Conservation (phyloP, 2,329 filamentous ascomycete species). For the Lasiodiplodia citricola region DNA sequence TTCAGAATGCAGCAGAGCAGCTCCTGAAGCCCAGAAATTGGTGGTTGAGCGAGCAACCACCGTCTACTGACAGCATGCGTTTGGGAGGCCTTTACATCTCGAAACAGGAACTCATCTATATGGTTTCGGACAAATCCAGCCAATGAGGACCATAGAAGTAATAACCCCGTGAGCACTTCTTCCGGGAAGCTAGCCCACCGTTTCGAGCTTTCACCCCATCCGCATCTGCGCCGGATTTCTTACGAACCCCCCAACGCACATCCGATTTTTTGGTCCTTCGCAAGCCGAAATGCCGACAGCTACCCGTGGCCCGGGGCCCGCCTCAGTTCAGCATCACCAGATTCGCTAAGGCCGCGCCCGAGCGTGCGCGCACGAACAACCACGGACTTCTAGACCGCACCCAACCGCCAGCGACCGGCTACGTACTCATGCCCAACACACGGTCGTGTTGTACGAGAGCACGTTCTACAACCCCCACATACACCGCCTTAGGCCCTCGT, state of each 20-base stretch:
- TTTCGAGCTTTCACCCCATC: background rate
- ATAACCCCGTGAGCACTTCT: background rate
- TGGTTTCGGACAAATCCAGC: background rate
- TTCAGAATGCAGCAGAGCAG: background rate
- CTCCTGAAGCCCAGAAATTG: background rate
- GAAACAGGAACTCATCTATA: background rate
- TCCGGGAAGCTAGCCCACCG: background rate
- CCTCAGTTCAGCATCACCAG: background rate
- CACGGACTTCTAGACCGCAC: background rate
- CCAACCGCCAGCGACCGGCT: background rate
- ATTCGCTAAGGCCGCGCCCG: background rate
- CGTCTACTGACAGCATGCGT: background rate
- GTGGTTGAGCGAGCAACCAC: background rate
- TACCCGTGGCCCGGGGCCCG: background rate
- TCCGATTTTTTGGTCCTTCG: background rate
- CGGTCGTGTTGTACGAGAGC: background rate
- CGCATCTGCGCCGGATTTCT: background rate
- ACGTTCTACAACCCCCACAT: background rate
- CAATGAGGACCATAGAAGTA: background rate
- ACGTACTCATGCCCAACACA: background rate
- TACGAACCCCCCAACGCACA: background rate
- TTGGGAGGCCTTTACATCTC: background rate
- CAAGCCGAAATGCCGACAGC: background rate
- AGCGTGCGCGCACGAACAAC: background rate
- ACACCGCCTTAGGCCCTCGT: background rate